Evolutionary conservation across 257 asterid species (phyloP), one percentile per base, ranked within the genome.

Genomic region (Lycium barbarum): DNA sequence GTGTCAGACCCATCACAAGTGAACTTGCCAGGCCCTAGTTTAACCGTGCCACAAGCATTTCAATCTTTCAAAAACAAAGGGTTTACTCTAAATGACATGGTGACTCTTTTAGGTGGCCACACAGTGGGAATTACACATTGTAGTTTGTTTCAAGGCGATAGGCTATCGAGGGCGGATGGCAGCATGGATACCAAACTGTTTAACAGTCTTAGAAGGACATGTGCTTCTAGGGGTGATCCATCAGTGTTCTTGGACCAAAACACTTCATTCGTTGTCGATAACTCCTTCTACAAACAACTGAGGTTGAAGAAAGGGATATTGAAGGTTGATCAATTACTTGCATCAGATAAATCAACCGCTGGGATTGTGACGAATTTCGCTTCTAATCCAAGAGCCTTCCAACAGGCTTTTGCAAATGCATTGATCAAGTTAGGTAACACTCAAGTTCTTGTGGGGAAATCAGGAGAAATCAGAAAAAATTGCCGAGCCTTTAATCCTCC

Each of bases 81-180:
- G 35, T 68, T 93, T 0, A 90, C 89, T 15, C 79, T 91, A 2
- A 86, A 68, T 51, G 98, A 95, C 35, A 93, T 94, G 98, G 94
- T 90, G 81, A 83, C 93, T 0, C 98, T 95, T 13, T 61, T 95
- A 79, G 98, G 98, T 0, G 98, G 93, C 2, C 98, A 95, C 92
- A 89, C 97, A 0, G 95, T 95, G 1, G 98, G 98, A 3, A 89
- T 92, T 45, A 73, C 98, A 1, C 98, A 95, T 5, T 95, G 98
- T 20, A 84, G 70, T 9, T 93, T 95, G 38, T 89, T 95, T 79
- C 84, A 85, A 84, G 94, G 26, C 1, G 78, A 93, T 81, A 86
- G 98, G 58, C 86, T 95, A 0, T 86, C 90, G 1, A 76, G 89
- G 12, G 91, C 94, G 0, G 96, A 93, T 26, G 87, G 79, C 4